Evolutionary conservation across 1,139 yeast genomes (phyloP).

Genomic region (Magnusiomyces paraingens): DNA sequence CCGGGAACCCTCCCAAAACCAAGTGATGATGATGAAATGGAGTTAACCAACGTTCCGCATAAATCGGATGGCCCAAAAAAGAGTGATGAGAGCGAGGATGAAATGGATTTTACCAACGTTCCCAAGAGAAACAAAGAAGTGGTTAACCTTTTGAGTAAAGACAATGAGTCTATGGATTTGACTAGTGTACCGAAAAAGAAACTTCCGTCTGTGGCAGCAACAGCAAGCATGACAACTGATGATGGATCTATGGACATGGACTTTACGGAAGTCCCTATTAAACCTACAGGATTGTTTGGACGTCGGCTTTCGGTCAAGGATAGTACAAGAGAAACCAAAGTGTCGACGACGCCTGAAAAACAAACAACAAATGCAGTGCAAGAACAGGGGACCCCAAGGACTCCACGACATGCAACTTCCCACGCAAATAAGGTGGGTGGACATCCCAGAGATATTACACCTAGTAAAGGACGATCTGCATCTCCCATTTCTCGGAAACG

Average conservation of each 20-base stretch:
- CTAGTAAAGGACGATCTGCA: neutral
- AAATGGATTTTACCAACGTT: constrained; percentile 18
- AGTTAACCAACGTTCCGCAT: constrained; percentile 13
- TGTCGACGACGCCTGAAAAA: neutral
- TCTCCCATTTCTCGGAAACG: neutral
- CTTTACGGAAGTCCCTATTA: neutral
- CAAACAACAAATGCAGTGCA: neutral
- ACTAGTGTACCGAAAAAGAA: constrained; percentile 15
- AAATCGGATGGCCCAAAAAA: constrained; percentile 3
- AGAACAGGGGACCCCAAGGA: neutral
- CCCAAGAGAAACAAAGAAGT: constrained; percentile 2
- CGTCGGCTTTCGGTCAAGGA: neutral
- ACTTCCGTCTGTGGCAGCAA: constrained; percentile 14
- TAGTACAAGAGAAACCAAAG: neutral
- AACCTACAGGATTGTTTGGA: neutral
- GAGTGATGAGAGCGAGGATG: constrained; percentile 9
- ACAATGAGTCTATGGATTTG: constrained; percentile 10
- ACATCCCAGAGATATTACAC: neutral
- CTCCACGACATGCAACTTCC: neutral
- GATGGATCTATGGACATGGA: constrained; percentile 6
- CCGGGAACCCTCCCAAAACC: neutral
- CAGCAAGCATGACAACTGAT: neutral
- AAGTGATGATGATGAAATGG: constrained; percentile 15
- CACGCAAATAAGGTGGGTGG: neutral
- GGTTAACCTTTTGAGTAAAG: neutral